Evolutionary conservation across 2,329 filamentous ascomycete genomes (phyloP).

Genomic region (Coleophoma cylindrospora): DNA sequence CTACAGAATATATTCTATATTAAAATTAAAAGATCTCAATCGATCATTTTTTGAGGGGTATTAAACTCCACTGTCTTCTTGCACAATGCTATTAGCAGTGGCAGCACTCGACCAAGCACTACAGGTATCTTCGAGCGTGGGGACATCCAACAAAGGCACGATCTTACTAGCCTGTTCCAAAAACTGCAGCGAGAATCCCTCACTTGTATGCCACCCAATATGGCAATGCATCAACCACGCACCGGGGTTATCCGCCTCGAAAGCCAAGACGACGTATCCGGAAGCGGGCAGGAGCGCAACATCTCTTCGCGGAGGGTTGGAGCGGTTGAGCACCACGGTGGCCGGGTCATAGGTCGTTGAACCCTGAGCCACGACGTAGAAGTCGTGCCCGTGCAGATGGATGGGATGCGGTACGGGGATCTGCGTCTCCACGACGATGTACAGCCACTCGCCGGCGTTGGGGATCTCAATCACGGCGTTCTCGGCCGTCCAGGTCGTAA

Average conservation of each 20-base stretch:
- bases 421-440: conserved; percentile 21
- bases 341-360: conserved; percentile 29
- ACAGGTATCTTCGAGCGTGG: conserved; percentile 14
- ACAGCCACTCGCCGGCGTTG: conserved; percentile 22
- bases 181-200: conserved; percentile 46
- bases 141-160: background rate
- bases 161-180: conserved; percentile 27
- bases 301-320: conserved; percentile 46
- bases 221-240: conserved; percentile 28
- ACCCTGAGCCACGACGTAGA: conserved; percentile 39
- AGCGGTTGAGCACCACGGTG: conserved; percentile 17
- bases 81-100: background rate
- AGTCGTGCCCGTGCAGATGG: conserved; percentile 46
- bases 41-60: too few species aligned
- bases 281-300: conserved; percentile 36
- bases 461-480: conserved; percentile 19
- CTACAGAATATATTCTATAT: too few species aligned
- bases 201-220: conserved; percentile 45
- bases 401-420: conserved; percentile 24
- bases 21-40: too few species aligned
- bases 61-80: conserved; percentile 20
- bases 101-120: conserved; percentile 16
- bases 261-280: conserved; percentile 21
- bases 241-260: conserved; percentile 22
- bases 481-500: conserved; percentile 13